Base-by-base conservation (phyloP, 1,139 yeast genomes). In the Geotrichum siamense region DNA sequence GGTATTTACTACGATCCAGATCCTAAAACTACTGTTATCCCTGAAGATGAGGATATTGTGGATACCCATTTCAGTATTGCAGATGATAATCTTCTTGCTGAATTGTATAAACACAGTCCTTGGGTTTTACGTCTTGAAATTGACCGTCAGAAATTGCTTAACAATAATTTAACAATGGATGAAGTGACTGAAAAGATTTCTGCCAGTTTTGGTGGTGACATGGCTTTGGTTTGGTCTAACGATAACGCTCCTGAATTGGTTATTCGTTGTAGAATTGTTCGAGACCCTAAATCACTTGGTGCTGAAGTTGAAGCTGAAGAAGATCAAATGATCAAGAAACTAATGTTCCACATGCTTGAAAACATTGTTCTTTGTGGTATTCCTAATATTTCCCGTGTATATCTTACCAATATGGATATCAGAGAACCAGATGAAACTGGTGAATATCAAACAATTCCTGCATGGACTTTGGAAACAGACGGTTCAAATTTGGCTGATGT, bases 101-200 rank as follows among this genome's bases (percentile, higher is more conserved):
- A 91, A 12, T 72, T 91, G 48, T 94, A 85, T 59, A 86, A 84
- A 59, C 98, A 93, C 68, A 85, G 96, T 2, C 98, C 98, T 48
- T 93, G 98, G 98, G 72, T 93, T 57, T 75, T 91, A 58, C 89
- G 99, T 74, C 74, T 91, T 51, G 98, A 91, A 66, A 74, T 93
- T 50, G 98, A 93, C 64, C 93, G 98, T 75, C 96, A 97, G 39
- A 91, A 91, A 69, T 86, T 93, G 96, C 82, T 89, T 59, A 98
- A 93, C 70, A 89, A 91, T 67, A 96, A 91, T 65, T 76, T 93
- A 62, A 86, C 96, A 6, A 91, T 93, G 97, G 86, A 94, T 51
- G 96, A 91, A 70, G 98, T 93, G 48, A 97, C 98, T 28, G 94
- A 87, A 57, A 87, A 83, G 72, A 93, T 93, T 52, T 82, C 91